Evolutionary conservation across 768 basidiomycete genomes (phyloP).

Genomic region (Leucocoprinus leucothites): DNA sequence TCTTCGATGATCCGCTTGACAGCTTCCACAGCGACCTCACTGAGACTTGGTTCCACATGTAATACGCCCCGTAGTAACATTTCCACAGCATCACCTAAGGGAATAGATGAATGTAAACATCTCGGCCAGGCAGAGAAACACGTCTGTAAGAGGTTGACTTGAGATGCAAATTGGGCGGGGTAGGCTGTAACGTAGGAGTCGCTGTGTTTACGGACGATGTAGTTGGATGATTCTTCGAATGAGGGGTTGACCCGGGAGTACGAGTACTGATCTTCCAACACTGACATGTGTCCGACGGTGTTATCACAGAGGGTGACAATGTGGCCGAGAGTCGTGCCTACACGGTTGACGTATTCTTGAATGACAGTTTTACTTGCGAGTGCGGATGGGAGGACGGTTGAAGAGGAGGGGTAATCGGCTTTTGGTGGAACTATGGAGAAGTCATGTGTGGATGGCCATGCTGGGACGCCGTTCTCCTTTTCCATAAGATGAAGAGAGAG

Average conservation of each 20-base stretch:
- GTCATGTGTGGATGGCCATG: slow-evolving; percentile 77
- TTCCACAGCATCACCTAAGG: slow-evolving; percentile 63
- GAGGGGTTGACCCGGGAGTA: slow-evolving; percentile 53
- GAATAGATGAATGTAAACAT: slow-evolving; percentile 56
- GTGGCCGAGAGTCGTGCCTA: slow-evolving; percentile 50
- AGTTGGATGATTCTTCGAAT: slow-evolving; percentile 70
- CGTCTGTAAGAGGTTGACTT: slow-evolving; percentile 69
- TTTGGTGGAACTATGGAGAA: slow-evolving; percentile 52
- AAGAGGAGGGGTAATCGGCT: slow-evolving; percentile 70
- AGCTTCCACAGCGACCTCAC: slow-evolving; percentile 64
- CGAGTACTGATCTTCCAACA: slow-evolving; percentile 85
- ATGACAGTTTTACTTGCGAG: slow-evolving; percentile 63
- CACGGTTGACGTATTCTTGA: slow-evolving; percentile 68
- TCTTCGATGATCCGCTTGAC: slow-evolving; percentile 74
- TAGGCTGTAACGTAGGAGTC: slow-evolving; percentile 65
- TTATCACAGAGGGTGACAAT: slow-evolving; percentile 62
- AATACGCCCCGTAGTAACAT: slow-evolving; percentile 80
- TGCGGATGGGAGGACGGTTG: slow-evolving; percentile 54
- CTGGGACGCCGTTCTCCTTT: slow-evolving; percentile 62
- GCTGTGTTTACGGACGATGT: slow-evolving; percentile 63
- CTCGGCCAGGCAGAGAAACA: slow-evolving; percentile 87
- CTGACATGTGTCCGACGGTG: slow-evolving; percentile 68
- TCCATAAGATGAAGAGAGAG: slow-evolving; percentile 71
- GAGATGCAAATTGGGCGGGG: slow-evolving; percentile 52
- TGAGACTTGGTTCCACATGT: slow-evolving; percentile 77